Evolutionary conservation across 2,329 filamentous ascomycete species (phyloP).

Genomic region (Cryphonectria nitschkei): DNA sequence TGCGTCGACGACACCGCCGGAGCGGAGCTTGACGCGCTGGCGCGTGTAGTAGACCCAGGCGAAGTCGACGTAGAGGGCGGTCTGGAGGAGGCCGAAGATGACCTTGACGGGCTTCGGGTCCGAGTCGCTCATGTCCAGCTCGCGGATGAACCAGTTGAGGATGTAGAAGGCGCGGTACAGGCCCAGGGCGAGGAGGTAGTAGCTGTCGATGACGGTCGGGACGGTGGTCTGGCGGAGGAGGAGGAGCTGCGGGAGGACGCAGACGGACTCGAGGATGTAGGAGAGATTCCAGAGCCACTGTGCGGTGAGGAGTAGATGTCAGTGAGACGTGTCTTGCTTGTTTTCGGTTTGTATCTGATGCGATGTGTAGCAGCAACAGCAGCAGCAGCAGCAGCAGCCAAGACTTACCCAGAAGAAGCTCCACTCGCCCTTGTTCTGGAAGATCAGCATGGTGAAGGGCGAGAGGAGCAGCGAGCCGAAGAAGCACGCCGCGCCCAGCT

Average conservation of each 20-base stretch:
- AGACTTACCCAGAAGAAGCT: constrained; percentile 53
- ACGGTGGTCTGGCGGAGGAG: constrained; percentile 93
- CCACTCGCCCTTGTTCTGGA: constrained; percentile 54
- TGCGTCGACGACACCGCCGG: constrained; percentile 84
- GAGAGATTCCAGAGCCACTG: constrained; percentile 88
- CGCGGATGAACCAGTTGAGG: constrained; percentile 83
- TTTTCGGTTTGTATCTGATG: constrained; percentile 16
- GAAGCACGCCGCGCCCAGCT: constrained; percentile 74
- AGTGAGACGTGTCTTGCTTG: background rate
- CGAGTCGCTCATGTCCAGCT: constrained; percentile 59
- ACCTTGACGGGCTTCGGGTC: constrained; percentile 73
- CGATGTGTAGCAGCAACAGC: background rate
- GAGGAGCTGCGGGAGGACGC: constrained; percentile 87
- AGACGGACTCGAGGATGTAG: constrained; percentile 88
- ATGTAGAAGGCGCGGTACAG: constrained; percentile 89
- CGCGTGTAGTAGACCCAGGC: constrained; percentile 96
- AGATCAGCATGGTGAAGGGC: constrained; percentile 73
- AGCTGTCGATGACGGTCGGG: constrained; percentile 95
- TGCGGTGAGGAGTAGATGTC: background rate
- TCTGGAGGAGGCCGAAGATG: constrained; percentile 88
- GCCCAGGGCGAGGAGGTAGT: constrained; percentile 86
- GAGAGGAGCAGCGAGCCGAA: constrained; percentile 67
- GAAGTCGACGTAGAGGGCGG: constrained; percentile 88
- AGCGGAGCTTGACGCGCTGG: constrained; percentile 90
- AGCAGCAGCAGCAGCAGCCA: background rate